phyloP scores from a whole-genome alignment of 805 yeast species.

The Ogataea methanolica region DNA sequence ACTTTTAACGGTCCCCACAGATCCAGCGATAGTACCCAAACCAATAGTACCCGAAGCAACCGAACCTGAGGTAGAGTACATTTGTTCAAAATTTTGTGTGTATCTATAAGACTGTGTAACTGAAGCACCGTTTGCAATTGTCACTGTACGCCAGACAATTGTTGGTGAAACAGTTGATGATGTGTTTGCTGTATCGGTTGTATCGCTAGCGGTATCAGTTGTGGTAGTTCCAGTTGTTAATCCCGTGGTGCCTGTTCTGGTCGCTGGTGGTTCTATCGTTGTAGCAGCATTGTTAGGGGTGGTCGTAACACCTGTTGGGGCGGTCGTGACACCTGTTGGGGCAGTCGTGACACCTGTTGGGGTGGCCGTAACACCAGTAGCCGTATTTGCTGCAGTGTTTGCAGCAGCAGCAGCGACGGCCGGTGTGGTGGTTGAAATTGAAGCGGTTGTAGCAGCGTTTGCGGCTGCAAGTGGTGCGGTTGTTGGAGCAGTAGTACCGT shows the following conservation, averaged over 20 bases:
- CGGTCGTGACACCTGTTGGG: conserved; percentile 1
- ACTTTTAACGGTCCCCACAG: conserved; percentile 54
- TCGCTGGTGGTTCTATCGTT: not conserved
- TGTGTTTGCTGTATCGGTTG: conserved; percentile 1
- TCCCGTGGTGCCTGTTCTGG: not conserved
- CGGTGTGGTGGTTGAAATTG: conserved; percentile 25
- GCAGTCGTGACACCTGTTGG: conserved; percentile 2
- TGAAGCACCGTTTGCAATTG: conserved; percentile 48
- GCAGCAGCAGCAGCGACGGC: conserved; percentile 35
- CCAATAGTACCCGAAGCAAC: conserved; percentile 70
- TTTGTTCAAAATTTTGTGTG: conserved; percentile 45
- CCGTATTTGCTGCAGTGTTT: conserved; percentile 4
- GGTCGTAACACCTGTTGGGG: conserved; percentile 2
- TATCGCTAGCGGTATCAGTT: not conserved
- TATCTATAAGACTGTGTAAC: conserved; percentile 40
- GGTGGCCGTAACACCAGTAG: conserved; percentile 2
- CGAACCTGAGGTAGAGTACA: conserved; percentile 38
- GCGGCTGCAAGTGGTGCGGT: conserved; percentile 15
- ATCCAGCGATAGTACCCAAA: conserved; percentile 65
- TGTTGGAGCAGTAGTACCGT: conserved; percentile 17
- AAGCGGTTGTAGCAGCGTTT: conserved; percentile 29
- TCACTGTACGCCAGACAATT: conserved; percentile 20
- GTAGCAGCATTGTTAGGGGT: conserved; percentile 3
- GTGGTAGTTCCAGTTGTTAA: conserved; percentile 1
- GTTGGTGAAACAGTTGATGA: conserved; percentile 6